These are phyloP conservation scores for Fusarium sarcochroum DNA, from an alignment of 2,329 filamentous ascomycete species.

Conservation along the genomic window DNA sequence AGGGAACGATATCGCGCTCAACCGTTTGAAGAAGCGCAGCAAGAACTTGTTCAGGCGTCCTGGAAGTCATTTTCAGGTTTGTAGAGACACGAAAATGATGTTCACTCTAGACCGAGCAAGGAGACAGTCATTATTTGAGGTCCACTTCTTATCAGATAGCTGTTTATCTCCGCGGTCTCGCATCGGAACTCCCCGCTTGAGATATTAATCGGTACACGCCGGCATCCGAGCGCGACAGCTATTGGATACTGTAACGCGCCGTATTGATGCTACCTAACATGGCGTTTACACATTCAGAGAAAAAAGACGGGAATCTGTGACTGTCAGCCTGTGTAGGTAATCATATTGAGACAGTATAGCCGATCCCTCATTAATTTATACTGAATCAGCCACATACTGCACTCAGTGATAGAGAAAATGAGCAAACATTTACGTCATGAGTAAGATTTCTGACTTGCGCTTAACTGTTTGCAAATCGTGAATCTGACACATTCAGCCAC, in stretches of 20 bases:
- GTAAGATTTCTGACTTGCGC: neutral
- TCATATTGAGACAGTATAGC: neutral
- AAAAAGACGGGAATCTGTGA: too few species aligned
- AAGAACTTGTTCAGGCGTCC: constrained; percentile 51
- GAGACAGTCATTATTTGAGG: too few species aligned
- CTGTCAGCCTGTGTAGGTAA: too few species aligned
- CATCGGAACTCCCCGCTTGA: constrained; percentile 14
- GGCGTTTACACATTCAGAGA: too few species aligned
- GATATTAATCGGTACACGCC: constrained; percentile 18
- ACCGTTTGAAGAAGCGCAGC: constrained; percentile 58
- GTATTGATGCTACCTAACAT: too few species aligned
- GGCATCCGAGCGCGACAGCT: neutral
- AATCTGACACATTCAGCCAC: constrained; percentile 20
- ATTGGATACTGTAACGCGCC: too few species aligned
- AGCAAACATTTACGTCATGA: constrained; percentile 10
- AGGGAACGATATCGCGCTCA: constrained; percentile 64
- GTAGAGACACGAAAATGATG: fast-evolving
- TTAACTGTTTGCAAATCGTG: constrained; percentile 9
- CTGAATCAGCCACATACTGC: too few species aligned
- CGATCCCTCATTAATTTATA: neutral
- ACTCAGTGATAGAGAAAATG: neutral
- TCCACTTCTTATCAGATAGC: constrained; percentile 16
- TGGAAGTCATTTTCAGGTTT: neutral
- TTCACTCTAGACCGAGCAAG: too few species aligned
- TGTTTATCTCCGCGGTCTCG: neutral